These are phyloP conservation scores for Uncinocarpus reesii DNA, from an alignment of 2,329 filamentous ascomycete species.

Conservation along the genomic window DNA sequence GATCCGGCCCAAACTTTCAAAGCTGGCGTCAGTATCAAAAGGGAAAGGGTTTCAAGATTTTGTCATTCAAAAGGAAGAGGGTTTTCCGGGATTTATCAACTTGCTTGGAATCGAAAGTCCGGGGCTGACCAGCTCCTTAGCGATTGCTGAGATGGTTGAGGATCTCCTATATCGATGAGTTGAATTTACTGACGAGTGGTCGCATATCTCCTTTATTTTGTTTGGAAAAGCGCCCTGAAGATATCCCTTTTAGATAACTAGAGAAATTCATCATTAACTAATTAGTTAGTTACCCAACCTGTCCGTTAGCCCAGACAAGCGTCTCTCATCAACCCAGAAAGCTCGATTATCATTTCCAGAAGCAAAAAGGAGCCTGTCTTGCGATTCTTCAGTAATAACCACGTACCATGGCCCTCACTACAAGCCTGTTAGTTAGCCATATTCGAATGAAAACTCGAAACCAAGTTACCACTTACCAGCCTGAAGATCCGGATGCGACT, in stretches of 20 bases:
- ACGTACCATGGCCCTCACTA: background rate
- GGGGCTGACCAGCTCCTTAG: constrained; percentile 74
- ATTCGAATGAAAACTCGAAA: background rate
- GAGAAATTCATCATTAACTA: too few species aligned
- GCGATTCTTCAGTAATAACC: background rate
- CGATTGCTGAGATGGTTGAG: constrained; percentile 29
- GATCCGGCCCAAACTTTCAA: constrained; percentile 73
- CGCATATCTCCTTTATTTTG: too few species aligned
- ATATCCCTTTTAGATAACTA: too few species aligned
- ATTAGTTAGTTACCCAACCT: too few species aligned
- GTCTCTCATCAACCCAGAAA: too few species aligned
- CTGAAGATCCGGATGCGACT: constrained; percentile 11
- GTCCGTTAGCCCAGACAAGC: too few species aligned
- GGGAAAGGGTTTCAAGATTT: constrained; percentile 71
- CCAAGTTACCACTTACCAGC: constrained; percentile 6
- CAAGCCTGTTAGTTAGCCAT: background rate
- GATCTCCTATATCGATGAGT: constrained; percentile 19
- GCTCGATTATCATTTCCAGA: too few species aligned
- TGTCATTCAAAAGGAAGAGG: constrained; percentile 64
- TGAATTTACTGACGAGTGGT: too few species aligned
- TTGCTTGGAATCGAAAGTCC: constrained; percentile 88
- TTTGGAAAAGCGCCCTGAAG: too few species aligned
- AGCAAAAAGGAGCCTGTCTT: too few species aligned
- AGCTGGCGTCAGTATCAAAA: constrained; percentile 46
- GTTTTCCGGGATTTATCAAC: constrained; percentile 75